Conservation (phyloP, 345 rosid genomes). For the Populus ilicifolia region DNA sequence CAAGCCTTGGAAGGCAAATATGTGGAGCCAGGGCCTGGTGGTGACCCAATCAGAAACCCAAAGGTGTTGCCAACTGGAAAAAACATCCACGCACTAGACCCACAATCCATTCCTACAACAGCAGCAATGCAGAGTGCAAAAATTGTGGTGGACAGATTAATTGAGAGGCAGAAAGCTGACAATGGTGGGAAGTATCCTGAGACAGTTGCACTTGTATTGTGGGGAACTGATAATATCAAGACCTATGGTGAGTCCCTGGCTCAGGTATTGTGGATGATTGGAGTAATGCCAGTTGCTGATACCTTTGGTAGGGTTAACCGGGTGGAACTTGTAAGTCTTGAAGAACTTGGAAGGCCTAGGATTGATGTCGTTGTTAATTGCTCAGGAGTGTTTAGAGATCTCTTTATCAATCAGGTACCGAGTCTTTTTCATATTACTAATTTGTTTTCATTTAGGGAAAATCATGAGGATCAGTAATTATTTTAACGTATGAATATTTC, state of each 20-base stretch:
- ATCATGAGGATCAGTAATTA: background rate
- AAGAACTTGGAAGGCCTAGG: conserved; percentile 97
- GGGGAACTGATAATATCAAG: conserved; percentile 99
- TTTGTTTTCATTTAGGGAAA: background rate
- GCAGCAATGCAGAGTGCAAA: conserved; percentile 98
- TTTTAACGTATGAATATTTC: background rate
- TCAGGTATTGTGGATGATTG: conserved; percentile 98
- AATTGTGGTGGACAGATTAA: conserved; percentile 76
- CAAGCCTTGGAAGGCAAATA: conserved; percentile 94
- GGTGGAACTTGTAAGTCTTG: conserved; percentile 84
- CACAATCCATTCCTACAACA: conserved; percentile 93
- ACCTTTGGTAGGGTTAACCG: conserved; percentile 89
- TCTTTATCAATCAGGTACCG: conserved; percentile 88
- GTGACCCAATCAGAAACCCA: conserved; percentile 96
- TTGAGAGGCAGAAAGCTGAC: conserved; percentile 84
- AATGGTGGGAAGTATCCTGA: conserved; percentile 91
- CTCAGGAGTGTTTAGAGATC: conserved; percentile 97
- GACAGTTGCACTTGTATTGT: conserved; percentile 88
- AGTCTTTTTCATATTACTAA: background rate
- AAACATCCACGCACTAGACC: conserved; percentile 97
- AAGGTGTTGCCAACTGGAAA: conserved; percentile 97
- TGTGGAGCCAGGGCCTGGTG: conserved; percentile 98
- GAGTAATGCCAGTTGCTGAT: conserved; percentile 84
- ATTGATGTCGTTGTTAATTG: conserved; percentile 97
- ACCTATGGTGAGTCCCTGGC: conserved; percentile 96